Evolutionary conservation across 768 basidiomycete genomes (phyloP).

Genomic region (Kockovaella imperatae): DNA sequence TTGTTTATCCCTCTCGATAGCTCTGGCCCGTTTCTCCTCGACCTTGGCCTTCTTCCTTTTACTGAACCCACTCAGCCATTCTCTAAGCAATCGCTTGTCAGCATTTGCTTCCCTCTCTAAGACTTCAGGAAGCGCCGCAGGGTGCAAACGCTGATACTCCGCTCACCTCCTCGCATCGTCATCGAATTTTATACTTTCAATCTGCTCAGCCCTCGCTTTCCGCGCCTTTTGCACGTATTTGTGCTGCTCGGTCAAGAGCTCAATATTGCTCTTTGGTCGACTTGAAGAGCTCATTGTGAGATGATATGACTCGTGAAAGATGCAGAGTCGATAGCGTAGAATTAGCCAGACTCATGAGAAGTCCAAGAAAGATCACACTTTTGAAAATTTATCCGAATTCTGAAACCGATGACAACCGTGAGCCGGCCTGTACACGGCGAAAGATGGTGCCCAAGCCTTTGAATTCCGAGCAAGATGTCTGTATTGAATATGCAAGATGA

Average conservation of each 20-base stretch:
- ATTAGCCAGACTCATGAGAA: too few relatives aligned
- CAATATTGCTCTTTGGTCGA: constrained; percentile 38
- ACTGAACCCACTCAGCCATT: constrained; percentile 87
- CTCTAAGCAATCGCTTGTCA: constrained; percentile 49
- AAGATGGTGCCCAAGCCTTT: too few relatives aligned
- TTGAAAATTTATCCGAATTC: too few relatives aligned
- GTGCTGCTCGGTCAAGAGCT: constrained; percentile 41
- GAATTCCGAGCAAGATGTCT: too few relatives aligned
- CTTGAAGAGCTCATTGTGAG: too few relatives aligned
- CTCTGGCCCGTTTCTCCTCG: constrained; percentile 66
- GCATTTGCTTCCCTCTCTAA: not conserved
- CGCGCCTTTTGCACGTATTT: constrained; percentile 51
- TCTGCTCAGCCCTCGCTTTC: constrained; percentile 55
- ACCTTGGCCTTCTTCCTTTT: constrained; percentile 81
- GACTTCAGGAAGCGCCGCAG: not conserved
- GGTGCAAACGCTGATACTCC: not conserved
- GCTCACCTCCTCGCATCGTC: constrained; percentile 69
- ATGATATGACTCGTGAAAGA: too few relatives aligned
- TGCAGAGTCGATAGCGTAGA: too few relatives aligned
- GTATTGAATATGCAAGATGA: too few relatives aligned
- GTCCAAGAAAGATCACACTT: too few relatives aligned
- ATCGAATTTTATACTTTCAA: constrained; percentile 77
- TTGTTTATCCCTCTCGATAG: constrained; percentile 67
- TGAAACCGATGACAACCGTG: too few relatives aligned
- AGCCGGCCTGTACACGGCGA: too few relatives aligned